A percentile compares a stretch with the other conserved stretches of the same genome.
Evolutionary conservation across 495 filamentous ascomycete species (phyloP).

Genomic region (Monascus purpureus): DNA sequence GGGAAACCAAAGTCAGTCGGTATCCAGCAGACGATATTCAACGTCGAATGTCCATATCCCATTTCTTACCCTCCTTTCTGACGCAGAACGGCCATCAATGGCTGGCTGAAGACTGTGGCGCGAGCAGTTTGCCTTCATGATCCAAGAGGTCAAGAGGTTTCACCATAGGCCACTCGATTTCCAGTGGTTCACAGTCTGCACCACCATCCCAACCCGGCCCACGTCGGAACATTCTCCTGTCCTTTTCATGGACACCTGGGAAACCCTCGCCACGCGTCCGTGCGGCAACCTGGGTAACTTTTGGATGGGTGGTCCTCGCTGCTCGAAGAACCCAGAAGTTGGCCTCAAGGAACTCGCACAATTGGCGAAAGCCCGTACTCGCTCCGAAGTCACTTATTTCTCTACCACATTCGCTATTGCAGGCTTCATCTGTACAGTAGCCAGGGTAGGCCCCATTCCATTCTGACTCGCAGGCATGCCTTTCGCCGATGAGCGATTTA

Average conservation of each 20-base stretch:
- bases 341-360: slow-evolving; percentile 15
- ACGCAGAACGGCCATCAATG: no score
- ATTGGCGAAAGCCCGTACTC: slow-evolving; percentile 4
- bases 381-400: slow-evolving; percentile 4
- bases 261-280: slow-evolving; percentile 24
- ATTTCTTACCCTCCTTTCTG: neutral
- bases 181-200: no score
- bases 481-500: slow-evolving; percentile 4
- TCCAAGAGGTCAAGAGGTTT: no score
- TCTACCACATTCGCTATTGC: slow-evolving; percentile 9
- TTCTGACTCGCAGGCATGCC: slow-evolving; percentile 23
- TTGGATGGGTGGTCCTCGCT: slow-evolving; percentile 23
- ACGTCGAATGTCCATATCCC: no score
- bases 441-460: slow-evolving; percentile 17
- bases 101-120: no score
- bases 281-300: slow-evolving; percentile 6
- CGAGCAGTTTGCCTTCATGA: no score
- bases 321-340: slow-evolving; percentile 28
- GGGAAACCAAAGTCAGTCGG: no score
- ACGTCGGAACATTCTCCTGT: slow-evolving; percentile 15
- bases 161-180: no score
- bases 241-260: slow-evolving; percentile 7
- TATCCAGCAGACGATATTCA: no score
- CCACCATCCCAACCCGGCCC: slow-evolving; percentile 25
- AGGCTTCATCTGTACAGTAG: slow-evolving; percentile 13